Base-by-base conservation (phyloP, 352 stramenopile species). In the Globisporangium splendens region DNA sequence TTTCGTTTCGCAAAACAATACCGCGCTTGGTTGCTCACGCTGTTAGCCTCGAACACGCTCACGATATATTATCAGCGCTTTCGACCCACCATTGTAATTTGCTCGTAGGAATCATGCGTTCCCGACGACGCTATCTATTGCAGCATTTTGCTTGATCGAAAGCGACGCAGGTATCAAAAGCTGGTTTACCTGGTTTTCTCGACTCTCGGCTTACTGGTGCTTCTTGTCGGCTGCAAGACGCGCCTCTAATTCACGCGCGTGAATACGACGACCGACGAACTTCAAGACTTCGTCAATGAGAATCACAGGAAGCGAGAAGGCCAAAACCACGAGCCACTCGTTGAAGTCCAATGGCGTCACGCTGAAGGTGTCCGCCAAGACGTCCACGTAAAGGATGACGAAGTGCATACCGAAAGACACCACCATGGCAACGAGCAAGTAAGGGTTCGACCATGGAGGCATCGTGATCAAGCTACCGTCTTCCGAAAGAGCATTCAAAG, bases 241-340 rank as follows among this genome's bases (percentile, higher is more conserved):
- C 44, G 75, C 47, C 59, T 87, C 73, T 38, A 95, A 70, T 66
- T 95, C 86, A 12, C 75, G 75, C 28, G 75, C 79, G 43, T 75
- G 73, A 65, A 95, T 95, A 56, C 82, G 75, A 43, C 90, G 88
- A 17, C 89, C 92, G 17, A 97, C 61, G 56, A 96, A 86, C 77
- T 98, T 98, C 59, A 98, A 80, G 42, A 97, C 80, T 69, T 98
- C 94, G 64, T 98, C 94, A 61, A 98, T 97, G 20, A 98, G 49
- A 65, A 98, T 93, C 14, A 98, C 93, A 3, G 92, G 89, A 47
- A 97, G 56, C 33, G 93, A 98, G 64, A 98, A 98, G 44, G 75
- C 73, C 35, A 98, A 68, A 53, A 98, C 92, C 51, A 97, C 62
- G 20, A 95, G 66, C 93, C 92, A 98, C 68, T 98, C 93, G 66